A percentile compares a stretch with the other conserved stretches of the same genome.
Evolutionary conservation across 768 basidiomycete genomes (phyloP).

Genomic region (Dioszegia crocea): DNA sequence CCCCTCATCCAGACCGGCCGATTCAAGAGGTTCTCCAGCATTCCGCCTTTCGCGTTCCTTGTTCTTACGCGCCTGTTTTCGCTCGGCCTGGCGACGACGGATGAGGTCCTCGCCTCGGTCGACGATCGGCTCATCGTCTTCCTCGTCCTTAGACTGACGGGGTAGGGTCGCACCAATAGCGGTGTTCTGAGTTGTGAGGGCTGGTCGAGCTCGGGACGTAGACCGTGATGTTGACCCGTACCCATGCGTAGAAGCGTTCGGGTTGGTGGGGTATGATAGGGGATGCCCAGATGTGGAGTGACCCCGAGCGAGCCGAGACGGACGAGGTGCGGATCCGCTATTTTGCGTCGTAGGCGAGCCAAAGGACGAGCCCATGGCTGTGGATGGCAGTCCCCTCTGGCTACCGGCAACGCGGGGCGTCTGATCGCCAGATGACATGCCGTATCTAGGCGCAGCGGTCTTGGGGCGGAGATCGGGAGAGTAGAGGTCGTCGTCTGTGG

Average conservation of each 20-base stretch:
- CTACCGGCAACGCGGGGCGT: constrained; percentile 14
- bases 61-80: constrained; percentile 29
- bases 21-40: constrained; percentile 16
- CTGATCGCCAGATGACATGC: constrained; percentile 10
- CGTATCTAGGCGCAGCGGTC: constrained; percentile 5
- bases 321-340: constrained; percentile 3
- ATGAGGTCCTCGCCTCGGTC: constrained; percentile 54
- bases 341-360: constrained; percentile 21
- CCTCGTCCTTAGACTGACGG: constrained; percentile 14
- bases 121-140: constrained; percentile 46
- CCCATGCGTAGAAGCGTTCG: neutral
- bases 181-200: constrained; percentile 9
- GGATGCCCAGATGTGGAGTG: constrained; percentile 21
- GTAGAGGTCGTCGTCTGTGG: constrained; percentile 15
- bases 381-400: constrained; percentile 8
- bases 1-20: constrained; percentile 18
- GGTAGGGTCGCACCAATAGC: constrained; percentile 3
- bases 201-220: constrained; percentile 30
- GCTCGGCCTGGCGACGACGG: constrained; percentile 48
- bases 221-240: constrained; percentile 32
- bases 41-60: constrained; percentile 19
- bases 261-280: constrained; percentile 9
- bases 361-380: constrained; percentile 26
- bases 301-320: constrained; percentile 19
- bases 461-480: neutral